Base-by-base conservation (phyloP, 2,329 filamentous ascomycete genomes). In the Zalaria sp. region DNA sequence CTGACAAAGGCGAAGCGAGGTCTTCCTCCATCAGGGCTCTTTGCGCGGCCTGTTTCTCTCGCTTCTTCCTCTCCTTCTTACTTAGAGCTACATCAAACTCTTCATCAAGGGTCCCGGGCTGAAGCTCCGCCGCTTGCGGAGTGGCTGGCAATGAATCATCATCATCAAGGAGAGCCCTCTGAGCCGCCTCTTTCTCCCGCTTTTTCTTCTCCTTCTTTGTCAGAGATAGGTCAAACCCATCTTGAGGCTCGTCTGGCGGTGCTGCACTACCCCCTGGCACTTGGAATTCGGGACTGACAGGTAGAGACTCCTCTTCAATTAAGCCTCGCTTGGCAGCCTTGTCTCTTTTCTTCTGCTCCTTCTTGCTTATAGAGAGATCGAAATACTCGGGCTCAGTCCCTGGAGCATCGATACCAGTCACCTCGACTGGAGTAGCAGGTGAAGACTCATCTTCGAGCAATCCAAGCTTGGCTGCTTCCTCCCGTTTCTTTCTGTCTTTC, bases 341-440 rank as follows among this genome's bases (percentile, higher is more conserved):
- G 28, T 69, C 64, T 10, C 61, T 57, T 55, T 64, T 68, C 53
- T 67, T 68, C 50, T 64, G 64, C 45, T 71, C 67, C 53, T 71
- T 72, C 51, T 68, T 71, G 53, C 59, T 69, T 35, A 65, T 47
- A 43, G 61, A 66, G 5, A 49, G 45, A 9, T 58, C 43, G 25
- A 46, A 46, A 6, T 36, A 10, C n/a, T 18, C 18, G 18, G 18
- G 18, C 18, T 18, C 29, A 32, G 7, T 7, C n/a, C 7, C n/a
- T 7, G 29, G 3, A 32, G 29, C 2, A 32, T 32, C 29, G 7
- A 7, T n/a, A 32, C 7, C 29, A 32, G 29, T 7, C 29, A 32
- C 18, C 18, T 18, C 37, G 52, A 46, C 44, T 10, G 5, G 27
- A 7, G 9, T 31, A 8, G 38, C 9, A n/a, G 38, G 27, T 18